Evolutionary conservation across 1,284 basidiomycete genomes (phyloP).

Genomic region (Cutaneotrichosporon sp.): DNA sequence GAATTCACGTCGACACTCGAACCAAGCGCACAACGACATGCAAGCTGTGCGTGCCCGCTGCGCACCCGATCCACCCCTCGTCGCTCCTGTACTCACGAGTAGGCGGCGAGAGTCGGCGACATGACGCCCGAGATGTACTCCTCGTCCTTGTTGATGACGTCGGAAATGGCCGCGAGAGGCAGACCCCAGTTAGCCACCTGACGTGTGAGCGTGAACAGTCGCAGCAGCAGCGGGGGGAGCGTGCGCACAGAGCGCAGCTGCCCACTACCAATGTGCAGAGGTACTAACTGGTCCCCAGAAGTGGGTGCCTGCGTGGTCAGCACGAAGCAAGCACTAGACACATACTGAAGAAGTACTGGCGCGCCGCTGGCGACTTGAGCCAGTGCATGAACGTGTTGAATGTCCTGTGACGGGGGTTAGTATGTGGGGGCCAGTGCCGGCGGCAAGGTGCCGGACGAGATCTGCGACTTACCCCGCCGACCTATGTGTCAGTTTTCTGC

Average conservation of each 20-base stretch:
- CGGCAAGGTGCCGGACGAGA: not conserved
- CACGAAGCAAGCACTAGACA: conserved; percentile 22
- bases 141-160: conserved; percentile 79
- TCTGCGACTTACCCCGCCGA: not conserved
- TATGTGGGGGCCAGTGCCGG: conserved; percentile 1
- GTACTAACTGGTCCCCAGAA: conserved; percentile 85
- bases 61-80: too few relatives aligned
- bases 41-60: too few relatives aligned
- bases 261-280: too few relatives aligned
- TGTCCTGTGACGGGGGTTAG: not conserved
- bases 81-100: conserved; percentile 69
- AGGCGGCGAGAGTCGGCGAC: conserved; percentile 79
- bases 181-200: conserved; percentile 97
- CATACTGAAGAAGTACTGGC: conserved; percentile 91
- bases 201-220: not conserved
- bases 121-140: conserved; percentile 89
- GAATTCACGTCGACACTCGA: too few relatives aligned
- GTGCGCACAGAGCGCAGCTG: not conserved
- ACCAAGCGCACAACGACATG: too few relatives aligned
- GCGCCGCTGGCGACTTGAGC: conserved; percentile 78
- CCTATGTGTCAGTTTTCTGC: not conserved
- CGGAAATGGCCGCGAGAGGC: conserved; percentile 81
- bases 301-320: conserved; percentile 65
- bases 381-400: conserved; percentile 65
- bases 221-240: too few relatives aligned